phyloP scores from a whole-genome alignment of 768 basidiomycete genomes.

The Termitomyces sp. region DNA sequence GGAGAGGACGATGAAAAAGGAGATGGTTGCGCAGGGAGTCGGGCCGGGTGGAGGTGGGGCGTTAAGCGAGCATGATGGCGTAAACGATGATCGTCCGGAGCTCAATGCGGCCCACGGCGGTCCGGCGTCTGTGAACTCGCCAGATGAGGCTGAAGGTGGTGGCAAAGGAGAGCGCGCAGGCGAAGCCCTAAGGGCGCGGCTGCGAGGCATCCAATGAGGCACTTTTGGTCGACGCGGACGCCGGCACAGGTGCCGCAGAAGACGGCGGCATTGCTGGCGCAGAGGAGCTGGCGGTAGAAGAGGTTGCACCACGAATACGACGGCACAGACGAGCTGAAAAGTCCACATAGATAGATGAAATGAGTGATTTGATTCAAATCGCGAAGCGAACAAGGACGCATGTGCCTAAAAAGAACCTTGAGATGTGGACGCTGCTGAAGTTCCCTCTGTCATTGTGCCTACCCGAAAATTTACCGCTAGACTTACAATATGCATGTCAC shows the following conservation, averaged over 20 bases:
- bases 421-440: too few species aligned
- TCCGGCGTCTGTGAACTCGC: constrained; percentile 59
- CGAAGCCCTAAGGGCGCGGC: too few species aligned
- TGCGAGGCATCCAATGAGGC: constrained; percentile 58
- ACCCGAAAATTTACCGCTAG: too few species aligned
- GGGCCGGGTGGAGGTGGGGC: constrained; percentile 55
- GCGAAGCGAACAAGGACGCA: too few species aligned
- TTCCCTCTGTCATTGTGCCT: too few species aligned
- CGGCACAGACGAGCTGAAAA: constrained; percentile 59
- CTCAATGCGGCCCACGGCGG: constrained; percentile 87
- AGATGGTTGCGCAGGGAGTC: constrained; percentile 52
- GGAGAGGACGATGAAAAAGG: constrained; percentile 76
- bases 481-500: too few species aligned
- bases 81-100: constrained; percentile 60
- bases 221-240: constrained; percentile 77
- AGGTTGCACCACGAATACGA: constrained; percentile 93
- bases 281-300: constrained; percentile 68
- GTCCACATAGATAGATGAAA: too few species aligned
- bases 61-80: constrained; percentile 68
- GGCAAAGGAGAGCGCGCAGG: constrained; percentile 67
- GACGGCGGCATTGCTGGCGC: constrained; percentile 32
- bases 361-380: too few species aligned
- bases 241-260: constrained; percentile 56
- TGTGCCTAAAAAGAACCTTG: too few species aligned
- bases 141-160: constrained; percentile 52